Base-by-base conservation (phyloP, 148 eudicot genomes). In the Oxyria digyna region DNA sequence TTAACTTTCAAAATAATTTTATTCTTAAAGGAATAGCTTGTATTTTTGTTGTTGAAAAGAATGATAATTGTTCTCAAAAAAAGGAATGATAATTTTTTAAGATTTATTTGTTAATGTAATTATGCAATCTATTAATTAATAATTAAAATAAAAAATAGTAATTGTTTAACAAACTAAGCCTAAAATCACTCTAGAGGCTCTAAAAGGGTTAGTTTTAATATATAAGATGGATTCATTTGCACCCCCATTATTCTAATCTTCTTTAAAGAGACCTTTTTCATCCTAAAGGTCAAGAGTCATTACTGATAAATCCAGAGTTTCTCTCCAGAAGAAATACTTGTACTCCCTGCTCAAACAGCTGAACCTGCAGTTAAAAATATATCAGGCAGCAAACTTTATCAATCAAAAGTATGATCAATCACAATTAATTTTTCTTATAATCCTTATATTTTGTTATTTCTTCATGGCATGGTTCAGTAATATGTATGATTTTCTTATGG, bases 301-400 rank as follows among this genome's bases (percentile, higher is more conserved):
- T 82, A 89, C 98, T 74, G 45, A 62, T 73, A 85, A 43, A 64
- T 93, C 73, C 69, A 93, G 84, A 75, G 87, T 80, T 71, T 80
- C 89, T 43, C 83, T 78, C 98, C 98, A 89, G 70, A 93, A 89
- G 69, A 89, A 89, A 77, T 93, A 93, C 72, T 85, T 87, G 77
- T 93, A 93, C 67, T 82, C 87, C 80, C 98, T 87, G 81, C 90
- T 78, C 80, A 83, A 74, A 80, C 98, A 93, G 70, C 88, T 81
- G 81, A 93, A 93, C 81, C 98, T 93, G 88, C 76, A 72, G 67
- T 48, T 35, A 48, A 21, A 21, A 15, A 45, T n/a, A n/a, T n/a
- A n/a, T 46, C 33, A 59, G 20, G 20, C 18, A 59, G 65, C 20
- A 59, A 59, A 59, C 18, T 59, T 59, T 14, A 29, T 59, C 8